A percentile compares a stretch with the other conserved stretches of the same genome.
These are phyloP conservation scores for Gentiana macrophylla DNA, from an alignment of 257 asterid genomes.

Conservation along the genomic window DNA sequence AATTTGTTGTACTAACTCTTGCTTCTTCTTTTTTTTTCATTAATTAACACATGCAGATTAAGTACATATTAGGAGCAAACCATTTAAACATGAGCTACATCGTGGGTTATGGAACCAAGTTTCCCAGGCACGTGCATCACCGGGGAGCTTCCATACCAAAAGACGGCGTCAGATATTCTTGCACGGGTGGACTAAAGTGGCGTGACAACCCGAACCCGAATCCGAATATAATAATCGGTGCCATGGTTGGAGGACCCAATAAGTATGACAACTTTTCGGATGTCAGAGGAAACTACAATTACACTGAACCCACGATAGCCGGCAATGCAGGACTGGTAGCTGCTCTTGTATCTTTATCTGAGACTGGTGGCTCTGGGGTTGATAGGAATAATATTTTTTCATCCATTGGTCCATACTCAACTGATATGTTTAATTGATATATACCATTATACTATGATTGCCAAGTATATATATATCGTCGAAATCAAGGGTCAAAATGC, in stretches of 20 bases:
- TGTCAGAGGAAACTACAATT: conserved; percentile 43
- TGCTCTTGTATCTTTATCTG: conserved; percentile 62
- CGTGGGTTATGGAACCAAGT: conserved; percentile 60
- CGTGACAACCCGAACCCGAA: conserved; percentile 45
- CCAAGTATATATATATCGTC: too few species aligned
- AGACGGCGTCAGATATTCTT: conserved; percentile 40
- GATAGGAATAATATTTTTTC: conserved; percentile 60
- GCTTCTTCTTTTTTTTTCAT: background rate
- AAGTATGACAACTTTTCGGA: conserved; percentile 60
- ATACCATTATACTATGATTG: too few species aligned
- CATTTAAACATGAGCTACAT: conserved; percentile 76
- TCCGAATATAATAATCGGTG: conserved; percentile 60
- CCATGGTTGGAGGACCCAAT: conserved; percentile 92
- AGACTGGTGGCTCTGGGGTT: conserved; percentile 41
- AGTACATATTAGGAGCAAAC: conserved; percentile 66
- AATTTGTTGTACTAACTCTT: too few species aligned
- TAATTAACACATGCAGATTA: conserved; percentile 23
- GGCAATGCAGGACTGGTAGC: conserved; percentile 94
- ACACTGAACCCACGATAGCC: conserved; percentile 81
- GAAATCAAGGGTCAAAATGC: too few species aligned
- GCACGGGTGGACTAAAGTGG: conserved; percentile 74
- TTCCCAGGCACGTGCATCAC: conserved; percentile 69
- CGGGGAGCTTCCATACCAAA: conserved; percentile 78
- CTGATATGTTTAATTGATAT: too few species aligned
- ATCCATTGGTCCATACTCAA: conserved; percentile 43